phyloP scores from a whole-genome alignment of 2,329 filamentous ascomycete species.

The Colletotrichum lindemuthianum region DNA sequence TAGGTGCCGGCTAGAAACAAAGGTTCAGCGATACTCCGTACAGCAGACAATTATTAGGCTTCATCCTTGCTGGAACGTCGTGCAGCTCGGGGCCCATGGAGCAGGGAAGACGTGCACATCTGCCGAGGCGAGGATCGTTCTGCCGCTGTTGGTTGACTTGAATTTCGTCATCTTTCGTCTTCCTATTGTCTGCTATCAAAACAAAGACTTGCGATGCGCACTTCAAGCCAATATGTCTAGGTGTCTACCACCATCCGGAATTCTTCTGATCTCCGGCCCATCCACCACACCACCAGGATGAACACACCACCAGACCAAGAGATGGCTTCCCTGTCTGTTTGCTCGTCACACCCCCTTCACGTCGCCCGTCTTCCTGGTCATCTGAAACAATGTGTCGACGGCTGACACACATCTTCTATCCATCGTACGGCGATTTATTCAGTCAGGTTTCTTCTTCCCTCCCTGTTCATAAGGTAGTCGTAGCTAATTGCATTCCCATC shows the following conservation, averaged over 20 bases:
- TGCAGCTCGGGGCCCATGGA: no score
- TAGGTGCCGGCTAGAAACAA: no score
- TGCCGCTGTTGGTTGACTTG: no score
- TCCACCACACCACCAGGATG: slow-evolving; percentile 13
- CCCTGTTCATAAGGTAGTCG: background rate
- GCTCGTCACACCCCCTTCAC: slow-evolving; percentile 20
- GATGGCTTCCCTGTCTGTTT: background rate
- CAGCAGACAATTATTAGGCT: no score
- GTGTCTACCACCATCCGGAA: background rate
- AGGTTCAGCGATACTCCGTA: no score
- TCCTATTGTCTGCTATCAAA: no score
- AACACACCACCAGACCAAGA: slow-evolving; percentile 7
- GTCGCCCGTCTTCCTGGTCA: slow-evolving; percentile 30
- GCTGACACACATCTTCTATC: slow-evolving; percentile 29
- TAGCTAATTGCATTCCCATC: background rate
- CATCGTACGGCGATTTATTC: slow-evolving; percentile 11
- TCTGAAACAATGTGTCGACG: slow-evolving; percentile 34
- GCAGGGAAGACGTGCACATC: no score
- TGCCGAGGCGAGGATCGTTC: no score
- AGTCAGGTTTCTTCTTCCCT: background rate
- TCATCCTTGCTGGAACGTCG: background rate
- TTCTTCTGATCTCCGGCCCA: background rate
- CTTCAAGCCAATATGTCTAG: no score
- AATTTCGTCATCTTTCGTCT: no score
- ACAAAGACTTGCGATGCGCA: no score